These are phyloP conservation scores for Umbelopsis isabellina DNA, from an alignment of 192 early-diverging fungal genomes.

Conservation along the genomic window DNA sequence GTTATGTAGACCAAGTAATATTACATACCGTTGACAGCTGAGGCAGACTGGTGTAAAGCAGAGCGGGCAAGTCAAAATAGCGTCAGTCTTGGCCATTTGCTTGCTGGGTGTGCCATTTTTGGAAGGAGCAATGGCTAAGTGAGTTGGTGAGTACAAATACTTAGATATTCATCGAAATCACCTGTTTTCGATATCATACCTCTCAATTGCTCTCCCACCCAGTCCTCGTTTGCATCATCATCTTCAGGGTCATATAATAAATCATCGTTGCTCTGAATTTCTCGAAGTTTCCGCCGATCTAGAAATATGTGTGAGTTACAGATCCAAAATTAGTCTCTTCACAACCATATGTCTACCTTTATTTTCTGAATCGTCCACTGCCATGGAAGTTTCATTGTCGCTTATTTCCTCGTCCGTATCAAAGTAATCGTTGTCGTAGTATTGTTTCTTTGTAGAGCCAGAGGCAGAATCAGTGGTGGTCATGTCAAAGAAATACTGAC, in stretches of 20 bases:
- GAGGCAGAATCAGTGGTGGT: conserved; percentile 2
- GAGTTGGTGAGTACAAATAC: background rate
- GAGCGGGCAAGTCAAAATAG: conserved; percentile 64
- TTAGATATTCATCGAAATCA: conserved; percentile 3
- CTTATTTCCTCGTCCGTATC: conserved; percentile 49
- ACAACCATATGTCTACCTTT: conserved; percentile 21
- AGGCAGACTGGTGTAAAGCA: conserved; percentile 63
- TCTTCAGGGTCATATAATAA: conserved; percentile 59
- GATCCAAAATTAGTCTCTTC: background rate
- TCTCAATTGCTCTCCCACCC: conserved; percentile 55
- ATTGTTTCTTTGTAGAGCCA: conserved; percentile 30
- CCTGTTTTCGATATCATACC: conserved; percentile 33
- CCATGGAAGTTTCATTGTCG: background rate
- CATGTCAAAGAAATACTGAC: background rate
- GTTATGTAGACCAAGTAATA: background rate
- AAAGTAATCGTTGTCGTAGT: conserved; percentile 59
- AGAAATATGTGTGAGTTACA: background rate
- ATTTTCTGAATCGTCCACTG: background rate
- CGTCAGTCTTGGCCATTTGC: conserved; percentile 48
- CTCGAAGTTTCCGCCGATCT: conserved; percentile 30
- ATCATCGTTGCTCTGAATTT: conserved; percentile 48
- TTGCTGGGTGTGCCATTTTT: conserved; percentile 23
- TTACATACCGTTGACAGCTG: conserved; percentile 60
- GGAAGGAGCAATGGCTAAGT: background rate
- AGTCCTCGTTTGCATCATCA: conserved; percentile 57